Conservation (phyloP, 2,329 filamentous ascomycete genomes). For the Scedosporium boydii region DNA sequence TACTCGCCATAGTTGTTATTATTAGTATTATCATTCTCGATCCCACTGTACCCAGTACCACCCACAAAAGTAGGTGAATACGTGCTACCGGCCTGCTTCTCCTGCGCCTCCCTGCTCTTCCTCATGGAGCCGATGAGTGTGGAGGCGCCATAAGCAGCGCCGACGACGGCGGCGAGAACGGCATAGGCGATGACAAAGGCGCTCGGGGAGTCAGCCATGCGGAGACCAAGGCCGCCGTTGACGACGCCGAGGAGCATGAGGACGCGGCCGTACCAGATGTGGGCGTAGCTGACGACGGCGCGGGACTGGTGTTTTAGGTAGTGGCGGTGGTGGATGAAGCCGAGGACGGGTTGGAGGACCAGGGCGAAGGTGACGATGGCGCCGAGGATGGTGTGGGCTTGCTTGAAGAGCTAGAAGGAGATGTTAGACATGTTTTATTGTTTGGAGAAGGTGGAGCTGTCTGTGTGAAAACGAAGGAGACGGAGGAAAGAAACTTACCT, state of each 20-base stretch:
- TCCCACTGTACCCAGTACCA: background rate
- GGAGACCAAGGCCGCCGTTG: conserved; percentile 54
- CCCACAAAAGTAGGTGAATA: background rate
- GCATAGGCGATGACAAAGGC: conserved; percentile 43
- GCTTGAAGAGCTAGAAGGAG: conserved; percentile 35
- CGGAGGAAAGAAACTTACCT: conserved; percentile 27
- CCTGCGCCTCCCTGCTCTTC: background rate
- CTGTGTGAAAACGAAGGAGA: conserved; percentile 2
- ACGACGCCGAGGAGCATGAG: conserved; percentile 50
- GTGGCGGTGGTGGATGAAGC: conserved; percentile 46
- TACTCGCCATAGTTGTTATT: background rate
- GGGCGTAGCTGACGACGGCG: conserved; percentile 41
- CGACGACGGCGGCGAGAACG: conserved; percentile 42
- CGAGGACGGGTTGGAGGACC: conserved; percentile 48
- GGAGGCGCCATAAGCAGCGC: conserved; percentile 30
- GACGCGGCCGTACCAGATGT: conserved; percentile 53
- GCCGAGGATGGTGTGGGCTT: conserved; percentile 47
- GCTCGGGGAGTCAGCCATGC: conserved; percentile 31
- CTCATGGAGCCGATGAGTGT: conserved; percentile 9
- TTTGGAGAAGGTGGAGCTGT: conserved; percentile 3
- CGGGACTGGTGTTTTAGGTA: conserved; percentile 38
- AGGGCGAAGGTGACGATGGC: conserved; percentile 44
- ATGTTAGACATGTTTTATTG: conserved; percentile 7
- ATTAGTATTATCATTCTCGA: background rate
- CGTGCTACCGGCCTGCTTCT: background rate